Evolutionary conservation across 129 eudicot genomes (phyloP).

Genomic region (Flaveria ramosissima): DNA sequence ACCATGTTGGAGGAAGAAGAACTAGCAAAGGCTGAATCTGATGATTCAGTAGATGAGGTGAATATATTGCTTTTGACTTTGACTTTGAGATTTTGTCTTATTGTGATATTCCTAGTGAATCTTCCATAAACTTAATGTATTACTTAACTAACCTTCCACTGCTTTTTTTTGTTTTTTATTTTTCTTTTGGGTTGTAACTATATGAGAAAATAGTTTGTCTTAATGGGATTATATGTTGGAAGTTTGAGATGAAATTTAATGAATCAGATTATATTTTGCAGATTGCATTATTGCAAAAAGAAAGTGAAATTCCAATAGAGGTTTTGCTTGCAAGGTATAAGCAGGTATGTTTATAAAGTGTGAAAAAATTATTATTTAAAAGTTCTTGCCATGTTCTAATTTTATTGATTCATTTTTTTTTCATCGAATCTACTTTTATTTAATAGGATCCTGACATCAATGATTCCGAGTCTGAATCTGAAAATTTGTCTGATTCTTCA

Average conservation of each 20-base stretch:
- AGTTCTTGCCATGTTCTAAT: constrained; percentile 16
- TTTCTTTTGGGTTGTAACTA: neutral
- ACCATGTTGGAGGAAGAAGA: constrained; percentile 94
- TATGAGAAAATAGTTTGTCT: neutral
- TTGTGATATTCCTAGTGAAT: neutral
- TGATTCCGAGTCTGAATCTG: constrained; percentile 52
- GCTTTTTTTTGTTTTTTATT: neutral
- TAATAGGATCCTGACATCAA: constrained; percentile 44
- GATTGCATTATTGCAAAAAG: constrained; percentile 90
- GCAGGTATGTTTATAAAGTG: constrained; percentile 60
- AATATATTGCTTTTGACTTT: constrained; percentile 18
- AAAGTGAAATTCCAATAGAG: constrained; percentile 80
- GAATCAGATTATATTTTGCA: constrained; percentile 30
- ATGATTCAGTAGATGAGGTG: constrained; percentile 73
- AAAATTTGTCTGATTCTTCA: constrained; percentile 41
- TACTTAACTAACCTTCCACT: neutral
- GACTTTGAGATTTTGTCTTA: neutral
- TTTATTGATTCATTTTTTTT: constrained; percentile 17
- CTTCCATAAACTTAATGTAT: too few relatives aligned
- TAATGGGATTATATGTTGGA: constrained; percentile 10
- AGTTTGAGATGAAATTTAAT: constrained; percentile 2
- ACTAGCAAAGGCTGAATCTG: constrained; percentile 62
- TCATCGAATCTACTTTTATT: constrained; percentile 10
- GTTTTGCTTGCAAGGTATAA: constrained; percentile 90
- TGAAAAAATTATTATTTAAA: constrained; percentile 22